These are phyloP conservation scores for Cercospora sojina DNA, from an alignment of 2,329 filamentous ascomycete species.

Conservation along the genomic window DNA sequence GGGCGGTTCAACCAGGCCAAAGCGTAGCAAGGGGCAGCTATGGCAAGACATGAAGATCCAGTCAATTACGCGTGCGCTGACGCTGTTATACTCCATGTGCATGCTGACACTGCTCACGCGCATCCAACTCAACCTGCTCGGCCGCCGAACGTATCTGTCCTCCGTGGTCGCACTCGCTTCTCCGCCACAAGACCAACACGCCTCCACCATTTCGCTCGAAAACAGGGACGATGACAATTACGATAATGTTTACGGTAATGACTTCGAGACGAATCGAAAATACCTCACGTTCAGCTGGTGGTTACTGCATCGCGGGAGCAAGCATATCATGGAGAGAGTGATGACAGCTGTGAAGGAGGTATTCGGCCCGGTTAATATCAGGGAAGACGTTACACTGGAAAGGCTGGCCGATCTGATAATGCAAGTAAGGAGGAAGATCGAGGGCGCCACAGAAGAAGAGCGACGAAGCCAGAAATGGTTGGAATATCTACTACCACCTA, in stretches of 20 bases:
- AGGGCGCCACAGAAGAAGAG: conserved; percentile 68
- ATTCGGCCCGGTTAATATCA: conserved; percentile 83
- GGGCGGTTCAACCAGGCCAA: conserved; percentile 50
- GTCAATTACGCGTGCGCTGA: conserved; percentile 87
- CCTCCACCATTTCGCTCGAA: conserved; percentile 79
- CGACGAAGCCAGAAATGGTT: conserved; percentile 72
- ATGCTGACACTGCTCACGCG: conserved; percentile 89
- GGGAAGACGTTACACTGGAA: conserved; percentile 81
- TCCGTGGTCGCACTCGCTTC: conserved; percentile 90
- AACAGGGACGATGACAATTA: conserved; percentile 87
- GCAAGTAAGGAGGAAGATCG: conserved; percentile 79
- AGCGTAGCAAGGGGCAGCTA: conserved; percentile 85
- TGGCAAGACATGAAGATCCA: conserved; percentile 98
- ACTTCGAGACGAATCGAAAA: conserved; percentile 92
- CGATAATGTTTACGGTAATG: conserved; percentile 81
- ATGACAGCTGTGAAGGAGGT: conserved; percentile 83
- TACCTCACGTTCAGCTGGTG: conserved; percentile 99
- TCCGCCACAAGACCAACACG: conserved; percentile 60
- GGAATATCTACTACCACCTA: conserved; percentile 75
- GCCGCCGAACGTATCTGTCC: conserved; percentile 90
- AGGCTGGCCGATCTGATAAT: conserved; percentile 76
- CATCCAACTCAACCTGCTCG: conserved; percentile 94
- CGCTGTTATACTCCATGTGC: conserved; percentile 84
- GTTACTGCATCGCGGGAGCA: conserved; percentile 88
- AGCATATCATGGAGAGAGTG: conserved; percentile 76